Conservation (phyloP, 176 grass and related monocot genomes). For the Olyra latifolia region DNA sequence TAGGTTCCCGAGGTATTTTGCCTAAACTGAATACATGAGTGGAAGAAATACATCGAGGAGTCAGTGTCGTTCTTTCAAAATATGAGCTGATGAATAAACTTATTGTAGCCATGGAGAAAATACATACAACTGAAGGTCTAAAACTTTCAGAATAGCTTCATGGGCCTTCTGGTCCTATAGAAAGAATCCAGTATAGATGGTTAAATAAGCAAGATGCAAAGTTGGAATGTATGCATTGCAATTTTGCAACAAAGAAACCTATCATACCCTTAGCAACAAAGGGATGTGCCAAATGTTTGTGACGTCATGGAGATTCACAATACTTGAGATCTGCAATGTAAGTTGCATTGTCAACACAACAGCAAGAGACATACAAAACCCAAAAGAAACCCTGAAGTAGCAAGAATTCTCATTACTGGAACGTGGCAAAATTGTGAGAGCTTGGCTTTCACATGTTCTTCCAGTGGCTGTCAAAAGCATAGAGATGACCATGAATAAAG, state of each 20-base stretch:
- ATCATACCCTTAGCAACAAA: constrained; percentile 81
- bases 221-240: constrained; percentile 17
- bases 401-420: constrained; percentile 55
- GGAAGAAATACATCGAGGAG: background rate
- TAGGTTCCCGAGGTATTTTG: constrained; percentile 50
- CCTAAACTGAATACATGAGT: constrained; percentile 33
- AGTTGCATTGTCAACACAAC: constrained; percentile 19
- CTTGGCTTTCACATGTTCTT: constrained; percentile 79
- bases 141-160: constrained; percentile 86
- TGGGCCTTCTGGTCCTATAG: constrained; percentile 94
- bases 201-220: constrained; percentile 33
- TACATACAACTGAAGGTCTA: constrained; percentile 80
- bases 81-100: constrained; percentile 5
- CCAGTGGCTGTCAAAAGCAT: constrained; percentile 57
- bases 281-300: constrained; percentile 99
- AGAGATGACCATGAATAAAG: constrained; percentile 1
- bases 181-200: constrained; percentile 28
- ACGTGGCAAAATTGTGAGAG: constrained; percentile 97
- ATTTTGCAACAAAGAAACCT: constrained; percentile 13
- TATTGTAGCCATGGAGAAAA: background rate
- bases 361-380: constrained; percentile 31
- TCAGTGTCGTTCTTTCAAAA: constrained; percentile 22
- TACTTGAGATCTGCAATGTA: constrained; percentile 65
- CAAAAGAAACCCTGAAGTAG: background rate
- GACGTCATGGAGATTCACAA: constrained; percentile 88